These are phyloP conservation scores for Parathielavia appendiculata DNA, from an alignment of 495 filamentous ascomycete species.

Conservation along the genomic window DNA sequence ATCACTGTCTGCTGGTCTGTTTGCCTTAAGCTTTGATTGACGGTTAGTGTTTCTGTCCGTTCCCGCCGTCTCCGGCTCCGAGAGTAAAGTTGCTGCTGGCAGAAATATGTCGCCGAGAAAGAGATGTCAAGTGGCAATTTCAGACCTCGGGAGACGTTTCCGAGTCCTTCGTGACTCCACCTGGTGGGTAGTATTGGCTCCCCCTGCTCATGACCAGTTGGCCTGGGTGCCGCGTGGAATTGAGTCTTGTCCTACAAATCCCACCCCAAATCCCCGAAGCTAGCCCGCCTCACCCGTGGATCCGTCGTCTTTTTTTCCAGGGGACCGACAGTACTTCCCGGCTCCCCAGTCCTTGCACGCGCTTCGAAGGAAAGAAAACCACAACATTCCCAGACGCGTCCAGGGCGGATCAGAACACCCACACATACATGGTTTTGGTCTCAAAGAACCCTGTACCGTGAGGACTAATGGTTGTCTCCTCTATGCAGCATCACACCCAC, in stretches of 20 bases:
- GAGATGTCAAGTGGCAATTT: slow-evolving; percentile 37
- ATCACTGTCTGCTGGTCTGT: slow-evolving; percentile 9
- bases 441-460: slow-evolving; percentile 30
- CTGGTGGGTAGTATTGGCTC: slow-evolving; percentile 24
- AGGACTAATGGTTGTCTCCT: slow-evolving; percentile 49
- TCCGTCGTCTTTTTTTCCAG: slow-evolving; percentile 39
- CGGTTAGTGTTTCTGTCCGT: slow-evolving; percentile 18
- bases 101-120: slow-evolving; percentile 13
- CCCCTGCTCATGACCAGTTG: slow-evolving; percentile 20
- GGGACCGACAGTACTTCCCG: slow-evolving; percentile 28
- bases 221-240: slow-evolving; percentile 29
- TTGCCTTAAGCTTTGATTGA: slow-evolving; percentile 18
- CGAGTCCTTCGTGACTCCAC: slow-evolving; percentile 42
- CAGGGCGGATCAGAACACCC: slow-evolving; percentile 27
- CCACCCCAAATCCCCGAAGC: slow-evolving; percentile 39
- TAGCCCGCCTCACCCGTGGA: slow-evolving; percentile 43
- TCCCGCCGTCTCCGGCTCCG: slow-evolving; percentile 1
- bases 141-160: slow-evolving; percentile 43
- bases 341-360: slow-evolving; percentile 36
- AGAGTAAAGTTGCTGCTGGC: slow-evolving; percentile 18
- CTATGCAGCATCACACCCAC: slow-evolving; percentile 58
- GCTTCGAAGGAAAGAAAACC: slow-evolving; percentile 29
- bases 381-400: slow-evolving; percentile 43
- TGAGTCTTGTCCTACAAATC: slow-evolving; percentile 42
- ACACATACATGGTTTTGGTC: slow-evolving; percentile 29